phyloP scores from a whole-genome alignment of 345 rosid species.

The Cochlearia excelsa region DNA sequence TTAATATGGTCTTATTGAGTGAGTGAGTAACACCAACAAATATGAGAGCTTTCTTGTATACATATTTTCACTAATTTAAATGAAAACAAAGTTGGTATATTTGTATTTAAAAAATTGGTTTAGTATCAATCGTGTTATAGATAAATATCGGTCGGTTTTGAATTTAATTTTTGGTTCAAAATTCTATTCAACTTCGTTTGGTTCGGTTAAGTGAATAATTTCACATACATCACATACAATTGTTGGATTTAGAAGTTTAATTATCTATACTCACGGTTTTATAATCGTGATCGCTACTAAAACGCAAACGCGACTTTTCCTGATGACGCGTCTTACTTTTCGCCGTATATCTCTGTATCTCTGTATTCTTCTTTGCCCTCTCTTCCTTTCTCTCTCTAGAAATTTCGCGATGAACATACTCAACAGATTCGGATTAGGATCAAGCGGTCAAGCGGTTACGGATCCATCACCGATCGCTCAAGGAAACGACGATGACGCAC shows the following conservation, averaged over 20 bases:
- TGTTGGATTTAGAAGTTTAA: too few relatives aligned
- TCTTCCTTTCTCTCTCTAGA: conserved; percentile 19
- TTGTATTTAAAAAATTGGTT: too few relatives aligned
- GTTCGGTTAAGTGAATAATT: background rate
- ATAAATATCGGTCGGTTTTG: too few relatives aligned
- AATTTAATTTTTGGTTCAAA: too few relatives aligned
- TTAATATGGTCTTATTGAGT: conserved; percentile 4
- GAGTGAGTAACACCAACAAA: background rate
- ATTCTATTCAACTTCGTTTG: background rate
- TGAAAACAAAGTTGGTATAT: too few relatives aligned
- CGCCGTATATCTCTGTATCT: conserved; percentile 8
- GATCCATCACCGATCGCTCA: conserved; percentile 67
- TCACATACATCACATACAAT: too few relatives aligned
- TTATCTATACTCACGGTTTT: conserved; percentile 3
- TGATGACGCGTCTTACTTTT: background rate
- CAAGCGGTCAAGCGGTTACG: conserved; percentile 47
- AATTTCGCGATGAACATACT: conserved; percentile 68
- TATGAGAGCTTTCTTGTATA: background rate
- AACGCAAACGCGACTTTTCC: conserved; percentile 14
- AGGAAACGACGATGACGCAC: conserved; percentile 67
- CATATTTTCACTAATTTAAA: conserved; percentile 4
- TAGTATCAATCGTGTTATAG: too few relatives aligned
- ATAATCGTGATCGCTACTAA: conserved; percentile 8
- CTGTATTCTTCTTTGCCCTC: background rate
- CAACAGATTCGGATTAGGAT: conserved; percentile 78